Conservation (phyloP, 305 asterid genomes). For the Rubia peregrina region DNA sequence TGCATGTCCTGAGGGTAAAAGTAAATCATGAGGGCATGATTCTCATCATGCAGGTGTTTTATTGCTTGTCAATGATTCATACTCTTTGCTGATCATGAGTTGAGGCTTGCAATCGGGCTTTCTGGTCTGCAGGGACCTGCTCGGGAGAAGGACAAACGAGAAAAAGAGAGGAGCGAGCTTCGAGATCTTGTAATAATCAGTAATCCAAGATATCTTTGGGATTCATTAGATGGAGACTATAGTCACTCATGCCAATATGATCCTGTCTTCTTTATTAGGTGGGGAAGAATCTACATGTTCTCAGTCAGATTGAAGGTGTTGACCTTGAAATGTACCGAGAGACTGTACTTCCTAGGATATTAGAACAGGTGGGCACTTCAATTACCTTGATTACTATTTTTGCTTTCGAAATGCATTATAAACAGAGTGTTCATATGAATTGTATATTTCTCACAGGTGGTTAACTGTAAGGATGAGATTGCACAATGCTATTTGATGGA, state of each 20-base stretch:
- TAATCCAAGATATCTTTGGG: slow-evolving; percentile 17
- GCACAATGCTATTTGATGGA: slow-evolving; percentile 97
- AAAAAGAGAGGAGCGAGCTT: slow-evolving; percentile 93
- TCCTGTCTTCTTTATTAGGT: slow-evolving; percentile 51
- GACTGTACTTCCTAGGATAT: slow-evolving; percentile 85
- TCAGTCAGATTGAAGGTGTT: slow-evolving; percentile 95
- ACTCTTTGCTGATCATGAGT: slow-evolving; percentile 37
- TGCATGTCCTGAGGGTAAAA: slow-evolving; percentile 30
- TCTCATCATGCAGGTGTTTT: slow-evolving; percentile 31
- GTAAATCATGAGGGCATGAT: slow-evolving; percentile 30
- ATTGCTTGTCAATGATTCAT: slow-evolving; percentile 28
- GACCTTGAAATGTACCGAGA: slow-evolving; percentile 96
- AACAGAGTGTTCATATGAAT: slow-evolving; percentile 18
- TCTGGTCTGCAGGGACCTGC: slow-evolving; percentile 79
- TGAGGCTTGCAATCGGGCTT: slow-evolving; percentile 36
- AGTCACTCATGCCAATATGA: slow-evolving; percentile 25
- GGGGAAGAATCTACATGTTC: slow-evolving; percentile 97
- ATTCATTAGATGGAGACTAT: slow-evolving; percentile 18
- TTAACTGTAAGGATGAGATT: slow-evolving; percentile 95
- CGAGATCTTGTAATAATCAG: slow-evolving; percentile 81
- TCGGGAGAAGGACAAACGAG: slow-evolving; percentile 93
- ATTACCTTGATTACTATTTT: slow-evolving; percentile 17
- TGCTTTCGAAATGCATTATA: not conserved
- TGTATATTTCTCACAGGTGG: slow-evolving; percentile 49
- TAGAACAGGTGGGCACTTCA: slow-evolving; percentile 70